Base-by-base conservation (phyloP, 371 early-diverging fungal species). In the Parasitella parasitica region DNA sequence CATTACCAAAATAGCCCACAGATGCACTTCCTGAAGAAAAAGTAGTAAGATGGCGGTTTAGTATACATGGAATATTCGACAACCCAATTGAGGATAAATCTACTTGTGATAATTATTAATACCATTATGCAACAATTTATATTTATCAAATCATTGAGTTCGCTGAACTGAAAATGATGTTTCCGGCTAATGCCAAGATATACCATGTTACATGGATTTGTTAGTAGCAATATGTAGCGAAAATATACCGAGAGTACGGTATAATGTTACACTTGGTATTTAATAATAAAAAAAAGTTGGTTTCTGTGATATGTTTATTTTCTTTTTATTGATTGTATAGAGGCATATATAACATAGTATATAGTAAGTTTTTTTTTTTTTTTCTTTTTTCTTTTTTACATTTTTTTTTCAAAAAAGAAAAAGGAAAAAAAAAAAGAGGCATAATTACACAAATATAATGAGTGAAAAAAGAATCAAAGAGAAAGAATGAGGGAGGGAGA, bases 371-470 rank as follows among this genome's bases (percentile, higher is more conserved):
- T 2, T 32, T 32, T 32, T 20, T 46, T 20, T 24, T 46, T 46
- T 12, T 46, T 30, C 30, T 50, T 50, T 50, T 50, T 50, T 30
- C 30, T 48, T 50, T 50, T 28, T 26, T 30, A 28, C 28, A 50
- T n/a, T 50, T 50, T 50, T 50, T 50, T 50, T 50, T 16, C 15
- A 50, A 50, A 50, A 43, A 46, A 24, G 24, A 46, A 50, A 30
- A 50, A 30, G 51, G 30, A 28, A 30, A 50, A 50, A 43, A 50
- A 50, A 50, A 50, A 16, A 15, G 18, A 46, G 12, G 46, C 46
- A 46, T 46, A 46, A 22, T 46, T 46, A 46, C 46, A 46, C 46
- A 46, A 46, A 24, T 24, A 20, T 13, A 46, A 46, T 46, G 46
- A 46, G 46, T 46, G 46, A 46, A 46, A 46, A 24, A 12, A 24